Evolutionary conservation across 306 rosid genomes (phyloP).

Genomic region (Corylus heterophylla): DNA sequence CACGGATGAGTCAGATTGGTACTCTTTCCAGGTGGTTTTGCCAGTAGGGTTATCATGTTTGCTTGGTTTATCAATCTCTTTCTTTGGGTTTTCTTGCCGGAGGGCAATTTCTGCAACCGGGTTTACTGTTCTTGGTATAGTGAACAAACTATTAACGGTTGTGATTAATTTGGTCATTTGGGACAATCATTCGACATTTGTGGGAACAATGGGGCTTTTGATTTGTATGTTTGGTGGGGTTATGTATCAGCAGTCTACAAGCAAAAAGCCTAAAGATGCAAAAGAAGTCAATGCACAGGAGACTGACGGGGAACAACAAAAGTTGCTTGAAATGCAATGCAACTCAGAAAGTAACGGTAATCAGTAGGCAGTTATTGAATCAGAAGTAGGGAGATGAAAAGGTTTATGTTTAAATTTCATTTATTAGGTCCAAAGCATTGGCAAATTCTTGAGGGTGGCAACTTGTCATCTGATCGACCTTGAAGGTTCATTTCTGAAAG

Average conservation of each 20-base stretch:
- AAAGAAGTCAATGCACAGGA: constrained; percentile 38
- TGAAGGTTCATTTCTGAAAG: not conserved
- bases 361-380: constrained; percentile 33
- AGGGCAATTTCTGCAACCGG: constrained; percentile 81
- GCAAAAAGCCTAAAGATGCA: constrained; percentile 52
- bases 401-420: not conserved
- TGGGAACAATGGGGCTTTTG: constrained; percentile 76
- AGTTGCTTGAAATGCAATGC: constrained; percentile 60
- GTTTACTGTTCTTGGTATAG: constrained; percentile 88
- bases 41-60: constrained; percentile 75
- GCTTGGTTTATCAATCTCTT: constrained; percentile 74
- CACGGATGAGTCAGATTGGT: constrained; percentile 66
- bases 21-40: constrained; percentile 59
- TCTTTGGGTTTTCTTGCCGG: constrained; percentile 93
- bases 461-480: not conserved
- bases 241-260: constrained; percentile 75
- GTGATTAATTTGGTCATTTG: constrained; percentile 72
- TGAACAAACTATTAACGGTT: constrained; percentile 75
- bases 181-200: constrained; percentile 82
- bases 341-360: constrained; percentile 27
- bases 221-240: constrained; percentile 78
- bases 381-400: constrained; percentile 38
- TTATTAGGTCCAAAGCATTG: not conserved
- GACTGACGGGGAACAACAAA: constrained; percentile 57
- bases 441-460: not conserved